Conservation (phyloP, 1,139 yeast species). For the Nakaseomyces delphensis region DNA sequence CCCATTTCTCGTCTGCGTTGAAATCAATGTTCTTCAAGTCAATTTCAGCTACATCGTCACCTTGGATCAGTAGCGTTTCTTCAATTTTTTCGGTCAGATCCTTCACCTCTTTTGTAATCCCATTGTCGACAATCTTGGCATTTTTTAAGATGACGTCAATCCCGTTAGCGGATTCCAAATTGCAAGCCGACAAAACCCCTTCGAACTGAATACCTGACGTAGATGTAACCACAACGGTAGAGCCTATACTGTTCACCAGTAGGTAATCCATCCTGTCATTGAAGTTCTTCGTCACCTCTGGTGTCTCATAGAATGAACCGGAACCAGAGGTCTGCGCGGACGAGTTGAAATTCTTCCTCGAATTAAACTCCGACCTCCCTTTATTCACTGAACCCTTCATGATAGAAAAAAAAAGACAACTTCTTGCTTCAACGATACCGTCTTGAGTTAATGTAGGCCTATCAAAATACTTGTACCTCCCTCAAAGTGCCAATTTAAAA, state of each 20-base stretch:
- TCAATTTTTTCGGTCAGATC: conserved; percentile 34
- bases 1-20: conserved; percentile 23
- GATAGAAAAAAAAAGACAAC: too few species aligned
- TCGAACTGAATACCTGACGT: conserved; percentile 51
- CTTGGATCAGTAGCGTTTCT: conserved; percentile 43
- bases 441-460: too few species aligned
- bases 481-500: too few species aligned
- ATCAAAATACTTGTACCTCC: too few species aligned
- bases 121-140: conserved; percentile 39
- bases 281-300: conserved; percentile 29
- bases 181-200: conserved; percentile 48
- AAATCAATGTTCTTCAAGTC: conserved; percentile 32
- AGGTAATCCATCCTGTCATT: conserved; percentile 44
- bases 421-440: too few species aligned
- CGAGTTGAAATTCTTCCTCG: conserved; percentile 3
- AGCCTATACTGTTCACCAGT: conserved; percentile 50
- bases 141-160: conserved; percentile 47
- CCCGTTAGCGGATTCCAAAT: conserved; percentile 34
- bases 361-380: conserved; percentile 1
- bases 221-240: conserved; percentile 48
- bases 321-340: conserved; percentile 1
- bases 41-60: conserved; percentile 58
- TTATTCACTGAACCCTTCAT: conserved; percentile 1
- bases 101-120: conserved; percentile 32
- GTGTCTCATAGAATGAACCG: conserved; percentile 20